phyloP scores from a whole-genome alignment of 2,329 filamentous ascomycete genomes.

The Pyricularia pennisetigena region DNA sequence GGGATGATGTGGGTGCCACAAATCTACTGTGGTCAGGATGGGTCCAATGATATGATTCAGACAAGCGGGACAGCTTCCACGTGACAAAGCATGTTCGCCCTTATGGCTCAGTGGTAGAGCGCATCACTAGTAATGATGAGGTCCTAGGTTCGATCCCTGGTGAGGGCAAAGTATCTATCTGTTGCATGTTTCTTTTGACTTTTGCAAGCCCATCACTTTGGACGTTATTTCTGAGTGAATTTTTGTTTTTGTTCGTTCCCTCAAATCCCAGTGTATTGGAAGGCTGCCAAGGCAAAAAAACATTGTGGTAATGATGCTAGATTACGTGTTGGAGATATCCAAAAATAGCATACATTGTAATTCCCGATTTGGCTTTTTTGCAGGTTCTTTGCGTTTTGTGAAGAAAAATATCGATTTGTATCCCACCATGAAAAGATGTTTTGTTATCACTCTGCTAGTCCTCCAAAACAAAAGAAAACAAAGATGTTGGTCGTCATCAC shows the following conservation, averaged over 20 bases:
- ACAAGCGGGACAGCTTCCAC: neutral
- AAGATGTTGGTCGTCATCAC: neutral
- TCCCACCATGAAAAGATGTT: neutral
- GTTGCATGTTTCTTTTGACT: neutral
- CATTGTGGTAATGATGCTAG: too few species aligned
- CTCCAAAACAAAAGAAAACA: neutral
- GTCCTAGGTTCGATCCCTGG: conserved; percentile 11
- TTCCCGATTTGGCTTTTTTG: neutral
- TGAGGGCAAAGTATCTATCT: conserved; percentile 6
- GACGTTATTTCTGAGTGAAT: too few species aligned
- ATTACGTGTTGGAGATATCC: neutral
- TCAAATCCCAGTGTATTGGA: too few species aligned
- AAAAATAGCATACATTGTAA: neutral
- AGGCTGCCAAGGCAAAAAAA: too few species aligned
- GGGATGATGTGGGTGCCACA: neutral
- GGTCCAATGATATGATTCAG: too few species aligned
- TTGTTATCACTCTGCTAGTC: neutral
- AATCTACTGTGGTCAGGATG: neutral
- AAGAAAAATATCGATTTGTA: neutral
- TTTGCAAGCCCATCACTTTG: too few species aligned
- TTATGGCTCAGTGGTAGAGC: conserved; percentile 12
- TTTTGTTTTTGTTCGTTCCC: too few species aligned
- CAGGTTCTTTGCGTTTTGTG: neutral
- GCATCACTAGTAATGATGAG: conserved; percentile 12
- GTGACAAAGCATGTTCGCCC: conserved; percentile 4